phyloP scores from a whole-genome alignment of 352 stramenopile genomes.

The Globisporangium okanoganense region DNA sequence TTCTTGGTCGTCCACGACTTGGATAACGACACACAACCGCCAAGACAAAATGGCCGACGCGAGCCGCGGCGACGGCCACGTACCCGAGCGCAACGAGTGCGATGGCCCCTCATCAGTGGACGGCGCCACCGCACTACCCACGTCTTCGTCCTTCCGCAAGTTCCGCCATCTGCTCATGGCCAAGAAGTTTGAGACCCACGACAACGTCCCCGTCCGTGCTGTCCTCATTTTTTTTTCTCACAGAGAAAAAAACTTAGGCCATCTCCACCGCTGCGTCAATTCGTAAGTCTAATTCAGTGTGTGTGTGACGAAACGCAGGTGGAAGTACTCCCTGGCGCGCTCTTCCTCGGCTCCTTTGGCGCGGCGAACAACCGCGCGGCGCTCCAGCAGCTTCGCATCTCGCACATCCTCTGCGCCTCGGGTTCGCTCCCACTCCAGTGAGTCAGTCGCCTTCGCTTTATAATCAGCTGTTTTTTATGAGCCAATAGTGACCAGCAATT shows the following conservation, averaged over 20 bases:
- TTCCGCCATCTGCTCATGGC: conserved; percentile 54
- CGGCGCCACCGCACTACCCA: neutral
- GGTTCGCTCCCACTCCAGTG: conserved; percentile 36
- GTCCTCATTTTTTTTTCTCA: too few relatives aligned
- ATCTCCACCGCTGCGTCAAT: too few relatives aligned
- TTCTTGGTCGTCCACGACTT: too few relatives aligned
- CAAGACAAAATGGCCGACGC: too few relatives aligned
- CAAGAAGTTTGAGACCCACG: conserved; percentile 39
- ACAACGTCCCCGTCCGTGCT: conserved; percentile 33
- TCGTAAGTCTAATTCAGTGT: too few relatives aligned
- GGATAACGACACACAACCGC: too few relatives aligned
- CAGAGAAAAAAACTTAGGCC: too few relatives aligned
- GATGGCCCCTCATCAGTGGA: neutral
- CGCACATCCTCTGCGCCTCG: conserved; percentile 60
- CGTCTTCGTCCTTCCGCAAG: conserved; percentile 36
- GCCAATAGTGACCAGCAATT: too few relatives aligned
- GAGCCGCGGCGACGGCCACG: too few relatives aligned
- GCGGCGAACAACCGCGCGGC: conserved; percentile 45
- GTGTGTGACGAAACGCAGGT: conserved; percentile 8
- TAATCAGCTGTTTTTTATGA: too few relatives aligned
- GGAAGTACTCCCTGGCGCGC: conserved; percentile 24
- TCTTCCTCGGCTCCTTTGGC: conserved; percentile 73
- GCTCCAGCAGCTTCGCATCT: conserved; percentile 37
- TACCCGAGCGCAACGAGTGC: too few relatives aligned
- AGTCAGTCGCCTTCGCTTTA: too few relatives aligned